Conservation (phyloP, 164 flowering plant genomes). For the Sedum album region DNA sequence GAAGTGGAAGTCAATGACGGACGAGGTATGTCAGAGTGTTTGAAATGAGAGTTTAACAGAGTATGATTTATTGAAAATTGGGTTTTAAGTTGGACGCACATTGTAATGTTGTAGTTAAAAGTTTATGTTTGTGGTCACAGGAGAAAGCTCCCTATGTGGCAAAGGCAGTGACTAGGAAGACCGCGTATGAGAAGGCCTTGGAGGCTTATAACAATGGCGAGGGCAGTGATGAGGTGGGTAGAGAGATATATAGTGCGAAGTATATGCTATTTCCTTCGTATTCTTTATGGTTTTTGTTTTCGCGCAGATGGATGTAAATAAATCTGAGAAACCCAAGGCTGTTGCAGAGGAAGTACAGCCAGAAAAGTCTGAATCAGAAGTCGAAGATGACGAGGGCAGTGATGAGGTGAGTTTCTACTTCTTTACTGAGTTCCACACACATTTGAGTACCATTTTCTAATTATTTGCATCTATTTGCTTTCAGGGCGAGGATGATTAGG, state of each 20-base stretch:
- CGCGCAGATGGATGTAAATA: not conserved
- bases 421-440: not conserved
- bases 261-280: not conserved
- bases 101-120: no score
- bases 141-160: not conserved
- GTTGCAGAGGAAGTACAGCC: not conserved
- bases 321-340: not conserved
- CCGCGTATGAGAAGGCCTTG: not conserved
- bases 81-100: no score
- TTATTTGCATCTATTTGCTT: not conserved
- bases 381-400: not conserved
- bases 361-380: not conserved
- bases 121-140: not conserved
- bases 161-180: not conserved
- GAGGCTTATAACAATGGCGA: not conserved
- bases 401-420: slow-evolving; percentile 13
- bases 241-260: not conserved
- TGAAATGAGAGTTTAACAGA: no score
- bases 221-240: not conserved
- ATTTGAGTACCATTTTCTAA: not conserved
- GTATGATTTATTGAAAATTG: no score
- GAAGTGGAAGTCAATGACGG: not conserved
- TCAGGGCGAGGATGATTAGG: not conserved
- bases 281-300: not conserved
- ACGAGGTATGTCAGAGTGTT: not conserved